Conservation (phyloP, 139 green algal species). For the Bryopsis sp. region DNA sequence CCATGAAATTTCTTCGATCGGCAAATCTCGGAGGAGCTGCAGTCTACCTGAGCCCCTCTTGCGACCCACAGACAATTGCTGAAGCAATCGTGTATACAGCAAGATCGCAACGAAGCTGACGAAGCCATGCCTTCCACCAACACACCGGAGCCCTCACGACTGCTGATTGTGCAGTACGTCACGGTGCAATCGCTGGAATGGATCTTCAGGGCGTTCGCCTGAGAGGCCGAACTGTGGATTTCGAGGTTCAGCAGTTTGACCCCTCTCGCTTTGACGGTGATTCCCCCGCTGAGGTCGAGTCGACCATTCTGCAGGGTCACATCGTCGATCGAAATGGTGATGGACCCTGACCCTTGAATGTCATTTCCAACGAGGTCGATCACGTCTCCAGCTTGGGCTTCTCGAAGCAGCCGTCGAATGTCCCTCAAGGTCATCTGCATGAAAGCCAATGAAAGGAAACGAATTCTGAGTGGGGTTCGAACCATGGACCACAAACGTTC, state of each 20-base stretch:
- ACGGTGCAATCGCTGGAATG: not conserved
- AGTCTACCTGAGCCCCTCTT: not conserved
- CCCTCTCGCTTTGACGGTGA: not conserved
- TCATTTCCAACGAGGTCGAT: not conserved
- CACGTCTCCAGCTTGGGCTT: not conserved
- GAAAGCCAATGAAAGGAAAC: too few relatives aligned
- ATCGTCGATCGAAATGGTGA: not conserved
- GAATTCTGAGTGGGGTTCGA: too few relatives aligned
- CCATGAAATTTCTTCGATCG: constrained; percentile 3
- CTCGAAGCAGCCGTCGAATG: too few relatives aligned
- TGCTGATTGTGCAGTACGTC: not conserved
- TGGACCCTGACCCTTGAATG: not conserved
- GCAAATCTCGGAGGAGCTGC: not conserved
- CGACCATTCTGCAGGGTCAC: not conserved
- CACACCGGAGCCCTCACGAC: not conserved
- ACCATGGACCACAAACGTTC: too few relatives aligned
- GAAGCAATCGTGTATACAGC: not conserved
- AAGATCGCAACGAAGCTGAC: not conserved
- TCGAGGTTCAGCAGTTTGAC: not conserved
- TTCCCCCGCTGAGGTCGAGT: not conserved
- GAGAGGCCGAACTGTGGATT: not conserved
- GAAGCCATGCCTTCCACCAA: not conserved
- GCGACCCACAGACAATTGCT: not conserved
- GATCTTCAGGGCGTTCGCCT: not conserved
- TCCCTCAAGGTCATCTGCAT: too few relatives aligned